Percentiles rank a stretch among this genome's conserved stretches.
phyloP scores from a whole-genome alignment of 768 basidiomycete species.

The Lentinus brumalis region DNA sequence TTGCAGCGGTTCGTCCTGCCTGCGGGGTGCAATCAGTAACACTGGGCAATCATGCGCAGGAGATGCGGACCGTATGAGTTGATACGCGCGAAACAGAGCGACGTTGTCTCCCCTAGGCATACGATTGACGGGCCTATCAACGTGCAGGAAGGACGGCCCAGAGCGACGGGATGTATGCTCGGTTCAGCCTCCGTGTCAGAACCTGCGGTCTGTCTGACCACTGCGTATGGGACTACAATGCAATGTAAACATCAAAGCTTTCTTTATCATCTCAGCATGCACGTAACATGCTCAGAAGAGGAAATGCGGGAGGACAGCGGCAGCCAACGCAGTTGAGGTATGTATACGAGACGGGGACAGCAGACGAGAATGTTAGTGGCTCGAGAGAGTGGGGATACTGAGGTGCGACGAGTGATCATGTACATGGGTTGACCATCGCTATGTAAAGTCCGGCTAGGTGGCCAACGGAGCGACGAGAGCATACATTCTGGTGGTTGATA shows the following conservation, averaged over 20 bases:
- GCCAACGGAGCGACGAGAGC: slow-evolving; percentile 12
- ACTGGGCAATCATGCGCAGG: no score
- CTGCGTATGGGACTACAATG: neutral
- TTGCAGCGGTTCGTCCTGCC: no score
- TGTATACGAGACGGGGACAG: no score
- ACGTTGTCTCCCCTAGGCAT: no score
- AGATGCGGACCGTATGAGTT: no score
- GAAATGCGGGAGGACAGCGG: neutral
- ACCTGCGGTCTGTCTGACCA: no score
- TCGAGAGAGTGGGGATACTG: neutral
- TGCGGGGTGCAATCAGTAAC: no score
- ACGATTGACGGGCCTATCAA: no score
- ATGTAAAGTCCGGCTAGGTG: slow-evolving; percentile 22
- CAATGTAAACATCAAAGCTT: slow-evolving; percentile 1
- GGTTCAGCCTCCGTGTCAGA: no score
- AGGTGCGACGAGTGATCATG: neutral
- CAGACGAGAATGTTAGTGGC: neutral
- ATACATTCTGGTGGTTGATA: slow-evolving; percentile 19
- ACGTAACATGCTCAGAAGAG: neutral
- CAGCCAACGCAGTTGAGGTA: neutral
- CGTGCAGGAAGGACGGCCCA: no score
- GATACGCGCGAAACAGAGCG: no score
- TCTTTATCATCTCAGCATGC: slow-evolving; percentile 8
- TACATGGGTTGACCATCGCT: slow-evolving; percentile 20
- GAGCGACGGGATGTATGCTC: no score